Conservation (phyloP, 805 yeast genomes). For the Tetrapisispora namnaoensis region DNA sequence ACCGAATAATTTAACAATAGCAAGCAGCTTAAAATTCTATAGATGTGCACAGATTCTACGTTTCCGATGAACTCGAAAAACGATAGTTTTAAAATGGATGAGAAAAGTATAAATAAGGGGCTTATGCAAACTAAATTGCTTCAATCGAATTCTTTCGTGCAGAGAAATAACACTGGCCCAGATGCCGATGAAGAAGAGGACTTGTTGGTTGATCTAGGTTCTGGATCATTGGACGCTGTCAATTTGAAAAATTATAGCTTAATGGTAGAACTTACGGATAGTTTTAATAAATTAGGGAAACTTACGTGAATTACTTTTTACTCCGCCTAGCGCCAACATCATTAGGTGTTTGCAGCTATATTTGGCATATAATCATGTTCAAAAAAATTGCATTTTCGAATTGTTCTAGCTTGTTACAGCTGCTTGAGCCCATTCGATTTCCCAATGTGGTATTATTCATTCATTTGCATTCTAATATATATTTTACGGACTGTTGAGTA, state of each 20-base stretch:
- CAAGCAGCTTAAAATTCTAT: too few species aligned
- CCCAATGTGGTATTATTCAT: not conserved
- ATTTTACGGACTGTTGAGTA: not conserved
- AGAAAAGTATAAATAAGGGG: not conserved
- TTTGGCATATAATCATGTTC: not conserved
- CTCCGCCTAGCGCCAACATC: too few species aligned
- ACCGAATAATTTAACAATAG: too few species aligned
- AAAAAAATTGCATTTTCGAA: too few species aligned
- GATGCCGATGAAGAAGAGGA: slow-evolving; percentile 16
- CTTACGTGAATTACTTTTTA: not conserved
- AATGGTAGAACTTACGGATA: slow-evolving; percentile 20
- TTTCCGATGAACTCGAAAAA: not conserved
- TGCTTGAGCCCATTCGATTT: too few species aligned
- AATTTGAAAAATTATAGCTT: slow-evolving; percentile 16
- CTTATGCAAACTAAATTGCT: not conserved
- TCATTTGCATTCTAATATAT: not conserved
- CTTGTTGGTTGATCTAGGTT: slow-evolving; percentile 23
- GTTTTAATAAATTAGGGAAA: slow-evolving; percentile 17
- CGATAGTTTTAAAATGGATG: not conserved
- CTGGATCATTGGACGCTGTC: slow-evolving; percentile 24
- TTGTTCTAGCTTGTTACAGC: too few species aligned
- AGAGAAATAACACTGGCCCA: too few species aligned
- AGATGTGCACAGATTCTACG: not conserved
- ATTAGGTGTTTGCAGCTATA: too few species aligned
- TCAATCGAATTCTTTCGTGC: not conserved